Percentiles rank a stretch among this genome's conserved stretches.
Conservation (phyloP, 2,329 filamentous ascomycete genomes). For the Arachnomyces sp. region DNA sequence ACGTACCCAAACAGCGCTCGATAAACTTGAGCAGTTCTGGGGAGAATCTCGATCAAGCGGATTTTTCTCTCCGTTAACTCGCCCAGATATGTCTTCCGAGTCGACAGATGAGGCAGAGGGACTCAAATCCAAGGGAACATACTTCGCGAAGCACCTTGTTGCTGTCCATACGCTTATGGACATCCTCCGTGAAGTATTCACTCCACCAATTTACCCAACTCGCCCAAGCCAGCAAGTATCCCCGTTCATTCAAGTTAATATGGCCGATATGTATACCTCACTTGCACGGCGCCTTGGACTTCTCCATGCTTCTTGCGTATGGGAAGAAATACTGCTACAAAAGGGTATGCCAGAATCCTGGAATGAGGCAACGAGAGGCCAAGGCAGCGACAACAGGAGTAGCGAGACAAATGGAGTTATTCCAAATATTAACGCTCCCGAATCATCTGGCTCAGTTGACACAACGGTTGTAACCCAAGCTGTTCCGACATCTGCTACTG, state of each 20-base stretch:
- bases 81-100: slow-evolving; percentile 16
- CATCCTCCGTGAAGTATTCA: slow-evolving; percentile 67
- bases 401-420: slow-evolving; percentile 36
- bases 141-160: slow-evolving; percentile 68
- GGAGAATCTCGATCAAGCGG: slow-evolving; percentile 35
- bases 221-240: slow-evolving; percentile 53
- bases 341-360: slow-evolving; percentile 61
- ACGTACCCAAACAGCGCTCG: slow-evolving; percentile 62
- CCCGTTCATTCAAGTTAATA: slow-evolving; percentile 68
- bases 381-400: slow-evolving; percentile 20
- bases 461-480: slow-evolving; percentile 11
- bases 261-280: slow-evolving; percentile 74
- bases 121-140: slow-evolving; percentile 57
- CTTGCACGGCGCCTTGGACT: slow-evolving; percentile 69
- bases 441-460: slow-evolving; percentile 15
- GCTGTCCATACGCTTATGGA: slow-evolving; percentile 69
- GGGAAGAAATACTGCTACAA: slow-evolving; percentile 72
- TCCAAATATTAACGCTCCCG: slow-evolving; percentile 16
- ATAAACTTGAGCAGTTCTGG: slow-evolving; percentile 61
- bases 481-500: slow-evolving; percentile 1
- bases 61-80: slow-evolving; percentile 64
- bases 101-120: slow-evolving; percentile 26
- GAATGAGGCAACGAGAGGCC: slow-evolving; percentile 40
- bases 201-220: slow-evolving; percentile 54
- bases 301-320: slow-evolving; percentile 71